phyloP scores from a whole-genome alignment of 2,329 filamentous ascomycete genomes.

The Scorias spongiosa region DNA sequence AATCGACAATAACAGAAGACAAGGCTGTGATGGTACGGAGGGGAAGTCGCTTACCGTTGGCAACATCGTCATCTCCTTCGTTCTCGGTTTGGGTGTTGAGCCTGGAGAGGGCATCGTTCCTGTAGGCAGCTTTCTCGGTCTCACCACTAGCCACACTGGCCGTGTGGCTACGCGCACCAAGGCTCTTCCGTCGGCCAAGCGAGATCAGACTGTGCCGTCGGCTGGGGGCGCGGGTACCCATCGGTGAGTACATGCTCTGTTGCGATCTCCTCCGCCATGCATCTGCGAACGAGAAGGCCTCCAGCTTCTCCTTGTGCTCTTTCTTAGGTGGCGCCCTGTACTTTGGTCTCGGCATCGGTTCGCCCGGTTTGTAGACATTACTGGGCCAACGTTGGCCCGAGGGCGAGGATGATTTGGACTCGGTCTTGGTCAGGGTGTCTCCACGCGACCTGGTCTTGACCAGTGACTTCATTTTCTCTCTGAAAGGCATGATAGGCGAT shows the following conservation, averaged over 20 bases:
- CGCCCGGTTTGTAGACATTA: conserved; percentile 35
- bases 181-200: conserved; percentile 13
- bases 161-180: conserved; percentile 3
- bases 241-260: conserved; percentile 31
- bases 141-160: conserved; percentile 7
- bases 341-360: conserved; percentile 36
- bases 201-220: conserved; percentile 13
- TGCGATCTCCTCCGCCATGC: conserved; percentile 32
- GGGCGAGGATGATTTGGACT: conserved; percentile 9
- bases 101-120: conserved; percentile 4
- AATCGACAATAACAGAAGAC: not conserved
- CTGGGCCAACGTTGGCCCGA: conserved; percentile 22
- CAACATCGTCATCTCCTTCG: conserved; percentile 31
- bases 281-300: conserved; percentile 31
- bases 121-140: conserved; percentile 5
- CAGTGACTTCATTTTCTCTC: conserved; percentile 30
- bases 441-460: conserved; percentile 21
- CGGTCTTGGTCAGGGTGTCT: conserved; percentile 12
- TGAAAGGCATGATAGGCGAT: conserved; percentile 26
- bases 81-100: conserved; percentile 24
- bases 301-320: conserved; percentile 35
- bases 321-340: conserved; percentile 34
- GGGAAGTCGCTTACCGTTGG: conserved; percentile 25
- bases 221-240: conserved; percentile 33
- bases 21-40: not conserved